phyloP scores from a whole-genome alignment of 1,284 basidiomycete genomes.

The Porogramme epimiltina region DNA sequence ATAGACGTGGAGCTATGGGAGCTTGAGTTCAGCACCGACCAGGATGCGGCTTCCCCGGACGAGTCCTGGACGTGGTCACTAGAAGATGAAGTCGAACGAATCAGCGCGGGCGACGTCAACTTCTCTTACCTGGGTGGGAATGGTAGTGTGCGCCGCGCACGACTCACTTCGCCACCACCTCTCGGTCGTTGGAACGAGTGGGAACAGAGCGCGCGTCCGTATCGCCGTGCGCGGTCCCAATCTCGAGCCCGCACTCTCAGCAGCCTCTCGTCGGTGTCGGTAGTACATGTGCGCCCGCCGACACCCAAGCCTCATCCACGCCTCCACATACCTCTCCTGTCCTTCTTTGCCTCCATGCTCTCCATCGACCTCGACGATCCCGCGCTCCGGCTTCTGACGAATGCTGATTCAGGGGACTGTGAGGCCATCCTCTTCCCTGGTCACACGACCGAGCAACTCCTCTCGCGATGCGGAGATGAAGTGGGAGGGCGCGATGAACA shows the following conservation, averaged over 20 bases:
- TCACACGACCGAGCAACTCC: constrained; percentile 16
- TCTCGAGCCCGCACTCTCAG: constrained; percentile 17
- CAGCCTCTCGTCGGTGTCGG: constrained; percentile 7
- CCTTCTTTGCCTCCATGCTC: constrained; percentile 34
- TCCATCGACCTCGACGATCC: constrained; percentile 36
- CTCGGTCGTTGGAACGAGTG: constrained; percentile 1
- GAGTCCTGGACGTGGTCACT: constrained; percentile 30
- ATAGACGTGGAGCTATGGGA: constrained; percentile 33
- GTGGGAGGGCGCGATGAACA: not conserved
- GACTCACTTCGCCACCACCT: not conserved
- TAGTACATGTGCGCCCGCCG: not conserved
- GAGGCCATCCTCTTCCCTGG: constrained; percentile 37
- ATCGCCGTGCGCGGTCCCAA: constrained; percentile 22
- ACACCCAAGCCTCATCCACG: constrained; percentile 26
- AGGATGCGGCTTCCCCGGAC: constrained; percentile 15
- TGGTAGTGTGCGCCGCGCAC: constrained; percentile 2
- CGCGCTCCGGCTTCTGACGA: constrained; percentile 34
- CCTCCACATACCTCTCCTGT: constrained; percentile 34
- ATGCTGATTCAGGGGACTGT: constrained; percentile 27
- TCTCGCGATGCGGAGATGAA: not conserved
- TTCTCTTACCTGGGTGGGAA: not conserved
- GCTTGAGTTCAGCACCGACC: constrained; percentile 19
- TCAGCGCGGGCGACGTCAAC: constrained; percentile 22
- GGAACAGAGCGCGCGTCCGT: constrained; percentile 8
- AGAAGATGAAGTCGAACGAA: constrained; percentile 29